These are phyloP conservation scores for Comarum palustre DNA, from an alignment of 306 rosid genomes.

Conservation along the genomic window DNA sequence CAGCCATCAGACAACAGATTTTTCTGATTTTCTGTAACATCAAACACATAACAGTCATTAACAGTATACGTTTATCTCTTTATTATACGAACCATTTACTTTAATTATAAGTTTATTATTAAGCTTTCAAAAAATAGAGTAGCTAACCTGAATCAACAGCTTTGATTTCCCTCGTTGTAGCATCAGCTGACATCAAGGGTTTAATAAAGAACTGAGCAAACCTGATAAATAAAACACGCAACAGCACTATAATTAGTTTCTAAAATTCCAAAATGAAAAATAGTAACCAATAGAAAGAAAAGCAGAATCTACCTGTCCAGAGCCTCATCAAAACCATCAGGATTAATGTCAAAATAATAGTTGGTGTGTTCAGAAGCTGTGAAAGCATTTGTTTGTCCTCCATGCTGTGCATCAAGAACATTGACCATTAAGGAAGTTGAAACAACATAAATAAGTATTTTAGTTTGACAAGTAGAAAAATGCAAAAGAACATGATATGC, in stretches of 20 bases:
- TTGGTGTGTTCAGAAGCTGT: slow-evolving; percentile 70
- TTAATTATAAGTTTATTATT: not conserved
- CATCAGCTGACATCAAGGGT: slow-evolving; percentile 94
- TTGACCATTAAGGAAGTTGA: slow-evolving; percentile 13
- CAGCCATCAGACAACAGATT: slow-evolving; percentile 80
- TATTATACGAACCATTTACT: not conserved
- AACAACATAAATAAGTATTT: slow-evolving; percentile 15
- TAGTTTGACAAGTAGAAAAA: not conserved
- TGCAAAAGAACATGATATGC: not conserved
- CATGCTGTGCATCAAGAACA: slow-evolving; percentile 53
- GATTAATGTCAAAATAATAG: slow-evolving; percentile 71
- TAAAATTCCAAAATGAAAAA: not conserved
- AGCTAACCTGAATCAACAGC: slow-evolving; percentile 96
- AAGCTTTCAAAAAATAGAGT: slow-evolving; percentile 12
- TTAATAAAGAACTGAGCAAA: slow-evolving; percentile 91
- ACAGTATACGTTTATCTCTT: not conserved
- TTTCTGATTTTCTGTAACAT: slow-evolving; percentile 73
- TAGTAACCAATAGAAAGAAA: slow-evolving; percentile 16
- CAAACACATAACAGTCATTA: not conserved
- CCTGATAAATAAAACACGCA: slow-evolving; percentile 43
- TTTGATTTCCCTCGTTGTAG: slow-evolving; percentile 92
- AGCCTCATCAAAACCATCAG: slow-evolving; percentile 87
- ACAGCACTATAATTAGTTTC: slow-evolving; percentile 12
- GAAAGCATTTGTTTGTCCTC: slow-evolving; percentile 85
- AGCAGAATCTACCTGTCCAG: slow-evolving; percentile 66